phyloP scores from a whole-genome alignment of 768 basidiomycete species.

The Pleurotus tuber-regium region DNA sequence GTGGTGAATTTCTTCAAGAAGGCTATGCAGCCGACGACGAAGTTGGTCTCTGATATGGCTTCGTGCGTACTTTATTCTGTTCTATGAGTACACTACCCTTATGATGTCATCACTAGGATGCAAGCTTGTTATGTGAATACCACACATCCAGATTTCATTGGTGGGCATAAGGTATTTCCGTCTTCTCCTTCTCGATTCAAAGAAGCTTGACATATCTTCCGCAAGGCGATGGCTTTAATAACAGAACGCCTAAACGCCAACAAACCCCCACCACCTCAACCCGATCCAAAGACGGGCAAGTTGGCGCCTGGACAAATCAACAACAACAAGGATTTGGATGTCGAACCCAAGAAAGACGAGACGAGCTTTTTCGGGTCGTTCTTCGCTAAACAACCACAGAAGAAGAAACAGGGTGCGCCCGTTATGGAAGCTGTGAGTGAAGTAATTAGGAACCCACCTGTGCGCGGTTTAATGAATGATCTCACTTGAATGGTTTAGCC shows the following conservation, averaged over 20 bases:
- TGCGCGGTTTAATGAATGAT: neutral
- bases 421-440: conserved; percentile 44
- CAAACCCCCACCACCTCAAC: conserved; percentile 58
- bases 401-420: conserved; percentile 56
- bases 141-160: conserved; percentile 97
- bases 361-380: conserved; percentile 94
- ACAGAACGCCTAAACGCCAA: conserved; percentile 77
- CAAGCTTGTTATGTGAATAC: conserved; percentile 99
- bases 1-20: conserved; percentile 98
- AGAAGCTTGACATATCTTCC: neutral
- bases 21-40: conserved; percentile 91
- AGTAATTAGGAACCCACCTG: neutral
- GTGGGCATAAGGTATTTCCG: conserved; percentile 75
- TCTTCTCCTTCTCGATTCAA: neutral
- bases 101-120: conserved; percentile 54
- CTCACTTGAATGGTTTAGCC: conserved; percentile 35
- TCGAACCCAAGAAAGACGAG: conserved; percentile 87
- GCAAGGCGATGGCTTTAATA: conserved; percentile 85
- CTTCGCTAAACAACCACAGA: conserved; percentile 67
- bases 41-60: conserved; percentile 91
- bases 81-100: conserved; percentile 5
- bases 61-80: conserved; percentile 49
- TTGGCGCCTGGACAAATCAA: conserved; percentile 65
- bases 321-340: conserved; percentile 93
- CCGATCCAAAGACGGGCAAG: conserved; percentile 74